Evolutionary conservation across 1,284 basidiomycete genomes (phyloP), one percentile per base, ranked within the genome.

Genomic region (Marasmius oreades): DNA sequence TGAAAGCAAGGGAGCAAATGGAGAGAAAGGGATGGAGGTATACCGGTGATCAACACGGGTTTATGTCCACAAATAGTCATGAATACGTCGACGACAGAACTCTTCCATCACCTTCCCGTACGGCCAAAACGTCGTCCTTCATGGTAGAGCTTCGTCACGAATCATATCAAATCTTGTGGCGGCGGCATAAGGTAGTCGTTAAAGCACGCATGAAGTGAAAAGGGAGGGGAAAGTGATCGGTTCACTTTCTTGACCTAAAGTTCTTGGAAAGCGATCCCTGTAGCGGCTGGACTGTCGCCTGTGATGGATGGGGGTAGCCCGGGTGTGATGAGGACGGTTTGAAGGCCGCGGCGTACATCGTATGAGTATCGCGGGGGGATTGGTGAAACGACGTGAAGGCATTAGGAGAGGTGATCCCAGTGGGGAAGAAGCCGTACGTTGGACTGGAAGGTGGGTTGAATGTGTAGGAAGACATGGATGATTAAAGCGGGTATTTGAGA

Each of bases 331-430:
- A 37, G 20, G 74, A 70, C 8, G 74, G 63, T 52, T 77, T 69
- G 62, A 87, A 76, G 14, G 81, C 74, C 14, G 55, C 50, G 39
- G 85, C 77, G 70, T 83, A 88, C 81, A 87, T 85, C 59, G 73
- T 69, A 65, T 88, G 83, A 18, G 74, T 67, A 63, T 86, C 83
- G 58, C 88, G 82, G 53, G 87, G 88, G 59, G 83, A 80, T 69
- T 83, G 80, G 67, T 85, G 79, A 64, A 89, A 79, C 45, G 76
- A 66, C 28, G 77, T 67, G 72, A 90, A 88, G 14, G 85, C 83
- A 63, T 88, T 83, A 37, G 82, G 79, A 14, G 80, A 78, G 12
- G 79, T 78, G 14, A 78, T 77, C 42, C 80, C 80, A 22, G 78
- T 75, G 56, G 86, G 86, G 73, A 84, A 84, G 66, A 84, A 79